Percentiles rank a stretch among this genome's conserved stretches.
phyloP scores from a whole-genome alignment of 2,329 filamentous ascomycete species.

The Keithomyces neogunnii region DNA sequence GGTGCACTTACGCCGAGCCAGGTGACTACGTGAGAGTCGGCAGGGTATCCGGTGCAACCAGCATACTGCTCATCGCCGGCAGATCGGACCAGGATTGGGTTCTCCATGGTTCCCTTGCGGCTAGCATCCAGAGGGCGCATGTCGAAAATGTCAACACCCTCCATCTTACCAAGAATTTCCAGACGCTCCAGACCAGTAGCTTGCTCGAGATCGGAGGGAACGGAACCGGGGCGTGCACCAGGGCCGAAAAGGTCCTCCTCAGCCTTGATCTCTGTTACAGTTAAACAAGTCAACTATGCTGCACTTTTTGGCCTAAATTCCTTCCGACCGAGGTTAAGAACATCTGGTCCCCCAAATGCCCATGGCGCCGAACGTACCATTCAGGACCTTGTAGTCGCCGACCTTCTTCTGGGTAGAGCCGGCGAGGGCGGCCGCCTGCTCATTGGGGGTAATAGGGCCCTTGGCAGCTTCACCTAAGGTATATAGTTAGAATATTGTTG shows the following conservation, averaged over 20 bases:
- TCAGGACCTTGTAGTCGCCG: slow-evolving; percentile 35
- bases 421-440: slow-evolving; percentile 27
- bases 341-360: background rate
- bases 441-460: slow-evolving; percentile 22
- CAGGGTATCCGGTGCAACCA: slow-evolving; percentile 91
- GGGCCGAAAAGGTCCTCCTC: slow-evolving; percentile 78
- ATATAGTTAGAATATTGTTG: slow-evolving; percentile 4
- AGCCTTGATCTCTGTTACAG: slow-evolving; percentile 63
- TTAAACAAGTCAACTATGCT: slow-evolving; percentile 11
- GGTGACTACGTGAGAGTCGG: slow-evolving; percentile 80
- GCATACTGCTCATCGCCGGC: slow-evolving; percentile 94
- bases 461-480: slow-evolving; percentile 28
- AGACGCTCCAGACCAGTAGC: slow-evolving; percentile 96
- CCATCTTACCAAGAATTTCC: slow-evolving; percentile 98
- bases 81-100: slow-evolving; percentile 86
- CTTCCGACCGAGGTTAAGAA: slow-evolving; percentile 14
- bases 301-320: background rate
- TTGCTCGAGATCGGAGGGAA: slow-evolving; percentile 93
- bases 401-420: slow-evolving; percentile 35
- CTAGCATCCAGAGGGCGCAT: slow-evolving; percentile 93
- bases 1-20: slow-evolving; percentile 73
- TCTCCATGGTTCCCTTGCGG: slow-evolving; percentile 79
- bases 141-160: slow-evolving; percentile 95
- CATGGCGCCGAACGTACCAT: slow-evolving; percentile 32
- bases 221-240: slow-evolving; percentile 71